Conservation (phyloP, 2,329 filamentous ascomycete genomes). For the Hortaea sp. region DNA sequence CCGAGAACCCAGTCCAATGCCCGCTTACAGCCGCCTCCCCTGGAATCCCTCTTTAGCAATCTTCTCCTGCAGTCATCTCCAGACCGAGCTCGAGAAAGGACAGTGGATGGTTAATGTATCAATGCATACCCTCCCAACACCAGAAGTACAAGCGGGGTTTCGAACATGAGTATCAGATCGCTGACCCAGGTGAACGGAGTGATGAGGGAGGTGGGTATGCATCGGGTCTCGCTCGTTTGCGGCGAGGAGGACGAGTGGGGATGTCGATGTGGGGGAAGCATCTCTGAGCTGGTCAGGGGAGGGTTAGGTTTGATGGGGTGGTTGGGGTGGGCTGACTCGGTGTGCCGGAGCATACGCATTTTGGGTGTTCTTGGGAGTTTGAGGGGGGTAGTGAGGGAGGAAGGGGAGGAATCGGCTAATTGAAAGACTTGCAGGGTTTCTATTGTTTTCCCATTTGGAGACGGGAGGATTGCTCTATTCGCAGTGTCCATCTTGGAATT, state of each 20-base stretch:
- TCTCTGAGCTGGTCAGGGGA: neutral
- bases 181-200: too few relatives aligned
- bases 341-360: neutral
- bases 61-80: too few relatives aligned
- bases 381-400: too few relatives aligned
- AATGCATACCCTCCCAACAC: too few relatives aligned
- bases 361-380: neutral
- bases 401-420: too few relatives aligned
- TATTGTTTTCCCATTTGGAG: neutral
- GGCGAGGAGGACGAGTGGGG: neutral
- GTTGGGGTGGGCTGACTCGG: neutral
- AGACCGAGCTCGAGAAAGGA: too few relatives aligned
- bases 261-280: neutral
- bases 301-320: neutral
- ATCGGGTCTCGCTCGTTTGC: neutral
- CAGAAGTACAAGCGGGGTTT: too few relatives aligned
- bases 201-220: neutral
- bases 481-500: neutral
- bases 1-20: too few relatives aligned
- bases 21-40: too few relatives aligned
- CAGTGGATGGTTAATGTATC: too few relatives aligned
- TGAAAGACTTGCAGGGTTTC: neutral
- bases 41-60: too few relatives aligned
- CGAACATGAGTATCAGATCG: too few relatives aligned
- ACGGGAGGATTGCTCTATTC: neutral